These are phyloP conservation scores for Madurella fahalii DNA, from an alignment of 2,329 filamentous ascomycete species.

Conservation along the genomic window DNA sequence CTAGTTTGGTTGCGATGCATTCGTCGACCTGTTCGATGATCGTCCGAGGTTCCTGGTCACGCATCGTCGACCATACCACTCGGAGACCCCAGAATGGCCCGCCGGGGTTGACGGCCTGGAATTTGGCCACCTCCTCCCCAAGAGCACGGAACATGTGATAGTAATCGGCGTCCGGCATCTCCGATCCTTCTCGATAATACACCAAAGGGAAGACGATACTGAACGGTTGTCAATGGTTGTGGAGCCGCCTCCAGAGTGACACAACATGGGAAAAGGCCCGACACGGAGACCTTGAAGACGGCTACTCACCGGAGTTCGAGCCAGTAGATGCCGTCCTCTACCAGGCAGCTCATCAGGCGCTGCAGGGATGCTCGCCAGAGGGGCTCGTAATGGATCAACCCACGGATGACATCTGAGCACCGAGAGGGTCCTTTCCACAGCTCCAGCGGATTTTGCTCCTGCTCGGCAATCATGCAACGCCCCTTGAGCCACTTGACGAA, in stretches of 20 bases:
- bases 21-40: slow-evolving; percentile 81
- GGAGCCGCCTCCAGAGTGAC: background rate
- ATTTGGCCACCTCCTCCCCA: slow-evolving; percentile 72
- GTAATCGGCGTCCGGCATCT: slow-evolving; percentile 64
- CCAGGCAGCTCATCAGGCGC: slow-evolving; percentile 64
- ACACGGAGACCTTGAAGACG: background rate
- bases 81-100: slow-evolving; percentile 78
- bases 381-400: slow-evolving; percentile 83
- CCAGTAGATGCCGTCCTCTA: slow-evolving; percentile 80
- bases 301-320: slow-evolving; percentile 63
- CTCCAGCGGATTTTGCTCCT: slow-evolving; percentile 26
- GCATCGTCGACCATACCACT: slow-evolving; percentile 78
- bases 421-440: slow-evolving; percentile 72
- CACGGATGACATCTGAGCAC: slow-evolving; percentile 69
- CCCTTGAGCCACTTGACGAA: slow-evolving; percentile 76
- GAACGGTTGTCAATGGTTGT: background rate
- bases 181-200: slow-evolving; percentile 62
- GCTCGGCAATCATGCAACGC: slow-evolving; percentile 64
- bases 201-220: slow-evolving; percentile 68
- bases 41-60: slow-evolving; percentile 57
- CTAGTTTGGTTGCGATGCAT: slow-evolving; percentile 77
- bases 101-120: slow-evolving; percentile 67
- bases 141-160: slow-evolving; percentile 67
- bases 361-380: slow-evolving; percentile 75
- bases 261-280: background rate